phyloP scores from a whole-genome alignment of 2,329 filamentous ascomycete genomes.

The Fusarium sp. region DNA sequence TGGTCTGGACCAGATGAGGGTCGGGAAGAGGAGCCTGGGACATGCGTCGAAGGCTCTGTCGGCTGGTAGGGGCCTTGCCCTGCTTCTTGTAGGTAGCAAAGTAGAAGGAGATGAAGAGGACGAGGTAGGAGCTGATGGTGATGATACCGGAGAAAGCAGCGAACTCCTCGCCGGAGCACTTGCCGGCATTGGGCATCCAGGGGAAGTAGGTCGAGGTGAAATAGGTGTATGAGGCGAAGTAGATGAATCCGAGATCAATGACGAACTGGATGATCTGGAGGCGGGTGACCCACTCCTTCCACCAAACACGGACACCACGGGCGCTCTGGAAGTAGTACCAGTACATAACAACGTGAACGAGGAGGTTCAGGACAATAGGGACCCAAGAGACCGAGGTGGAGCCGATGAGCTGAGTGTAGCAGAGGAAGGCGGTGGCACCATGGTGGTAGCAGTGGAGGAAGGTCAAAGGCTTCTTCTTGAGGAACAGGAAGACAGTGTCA shows the following conservation, averaged over 20 bases:
- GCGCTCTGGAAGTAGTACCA: slow-evolving; percentile 99
- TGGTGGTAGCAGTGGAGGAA: slow-evolving; percentile 99
- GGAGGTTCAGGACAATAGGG: slow-evolving; percentile 90
- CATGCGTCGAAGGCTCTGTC: slow-evolving; percentile 79
- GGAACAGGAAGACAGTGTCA: slow-evolving; percentile 95
- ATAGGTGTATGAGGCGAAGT: slow-evolving; percentile 99
- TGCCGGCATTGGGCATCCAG: slow-evolving; percentile 84
- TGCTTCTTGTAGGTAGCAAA: slow-evolving; percentile 94
- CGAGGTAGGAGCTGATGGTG: slow-evolving; percentile 93
- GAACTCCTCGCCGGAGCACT: slow-evolving; percentile 96
- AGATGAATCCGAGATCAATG: slow-evolving; percentile 97
- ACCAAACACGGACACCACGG: slow-evolving; percentile 95
- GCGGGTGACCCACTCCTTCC: slow-evolving; percentile 99
- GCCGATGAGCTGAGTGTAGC: slow-evolving; percentile 96
- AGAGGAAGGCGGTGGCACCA: slow-evolving; percentile 94
- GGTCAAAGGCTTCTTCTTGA: slow-evolving; percentile 99
- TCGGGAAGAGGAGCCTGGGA: slow-evolving; percentile 79
- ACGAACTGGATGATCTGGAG: slow-evolving; percentile 98
- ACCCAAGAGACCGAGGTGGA: slow-evolving; percentile 96
- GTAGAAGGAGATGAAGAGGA: slow-evolving; percentile 99
- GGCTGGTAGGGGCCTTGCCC: slow-evolving; percentile 81
- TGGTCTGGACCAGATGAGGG: slow-evolving; percentile 74
- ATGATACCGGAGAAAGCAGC: slow-evolving; percentile 92
- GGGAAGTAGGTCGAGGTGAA: slow-evolving; percentile 92
- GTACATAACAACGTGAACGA: slow-evolving; percentile 99